These are phyloP conservation scores for Rhizophagus clarus DNA, from an alignment of 192 early-diverging fungal genomes.

Conservation along the genomic window DNA sequence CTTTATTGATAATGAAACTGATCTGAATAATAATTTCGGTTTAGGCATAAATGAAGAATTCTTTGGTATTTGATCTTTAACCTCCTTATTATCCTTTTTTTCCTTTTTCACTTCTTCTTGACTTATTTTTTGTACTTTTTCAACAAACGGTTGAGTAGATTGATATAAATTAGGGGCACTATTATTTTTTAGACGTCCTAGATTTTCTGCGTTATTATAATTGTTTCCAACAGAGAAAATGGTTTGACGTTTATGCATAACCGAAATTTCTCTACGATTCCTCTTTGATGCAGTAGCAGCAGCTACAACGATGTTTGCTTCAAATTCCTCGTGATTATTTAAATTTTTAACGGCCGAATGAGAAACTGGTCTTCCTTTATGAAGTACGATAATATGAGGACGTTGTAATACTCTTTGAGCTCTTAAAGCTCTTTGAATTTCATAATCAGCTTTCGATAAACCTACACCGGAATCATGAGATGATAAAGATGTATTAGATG, in stretches of 20 bases:
- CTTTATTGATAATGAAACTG: neutral
- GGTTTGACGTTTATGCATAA: slow-evolving; percentile 8
- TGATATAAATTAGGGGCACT: neutral
- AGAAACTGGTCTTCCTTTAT: slow-evolving; percentile 6
- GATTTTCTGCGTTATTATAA: neutral
- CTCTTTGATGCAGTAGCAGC: slow-evolving; percentile 17
- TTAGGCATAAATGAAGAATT: neutral
- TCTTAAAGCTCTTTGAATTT: slow-evolving; percentile 3
- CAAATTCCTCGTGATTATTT: neutral
- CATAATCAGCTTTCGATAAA: slow-evolving; percentile 2
- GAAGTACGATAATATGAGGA: slow-evolving; percentile 19
- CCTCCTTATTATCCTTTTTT: neutral
- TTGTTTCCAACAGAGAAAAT: neutral
- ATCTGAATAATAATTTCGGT: neutral
- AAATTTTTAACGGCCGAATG: neutral
- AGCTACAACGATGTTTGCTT: neutral
- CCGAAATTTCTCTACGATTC: slow-evolving; percentile 17
- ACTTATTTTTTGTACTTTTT: neutral
- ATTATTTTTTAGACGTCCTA: neutral
- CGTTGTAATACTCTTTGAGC: slow-evolving; percentile 15
- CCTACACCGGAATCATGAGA: slow-evolving; percentile 13
- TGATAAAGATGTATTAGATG: neutral
- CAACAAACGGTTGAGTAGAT: no score
- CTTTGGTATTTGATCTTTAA: neutral
- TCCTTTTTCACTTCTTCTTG: neutral